Conservation (phyloP, 2,329 filamentous ascomycete species). For the Cladophialophora yegresii region DNA sequence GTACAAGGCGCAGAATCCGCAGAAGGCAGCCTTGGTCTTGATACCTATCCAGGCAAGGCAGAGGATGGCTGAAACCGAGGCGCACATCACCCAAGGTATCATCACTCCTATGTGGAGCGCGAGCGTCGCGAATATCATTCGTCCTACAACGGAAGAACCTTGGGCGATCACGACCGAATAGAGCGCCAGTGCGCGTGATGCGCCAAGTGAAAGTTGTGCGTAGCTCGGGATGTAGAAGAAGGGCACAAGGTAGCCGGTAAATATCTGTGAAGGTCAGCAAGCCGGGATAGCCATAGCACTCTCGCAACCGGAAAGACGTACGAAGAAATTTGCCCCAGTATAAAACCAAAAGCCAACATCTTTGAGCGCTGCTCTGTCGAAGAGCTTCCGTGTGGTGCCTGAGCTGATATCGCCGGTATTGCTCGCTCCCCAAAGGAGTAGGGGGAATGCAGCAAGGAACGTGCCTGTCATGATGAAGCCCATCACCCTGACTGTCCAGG, state of each 20-base stretch:
- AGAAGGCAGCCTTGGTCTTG: conserved; percentile 50
- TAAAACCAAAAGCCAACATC: conserved; percentile 50
- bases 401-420: conserved; percentile 42
- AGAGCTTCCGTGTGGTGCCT: conserved; percentile 45
- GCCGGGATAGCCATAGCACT: background rate
- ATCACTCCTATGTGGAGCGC: conserved; percentile 60
- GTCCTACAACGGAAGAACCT: conserved; percentile 57
- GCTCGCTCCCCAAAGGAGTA: conserved; percentile 33
- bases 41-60: conserved; percentile 60
- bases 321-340: conserved; percentile 41
- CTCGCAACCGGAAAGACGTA: conserved; percentile 10
- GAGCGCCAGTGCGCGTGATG: conserved; percentile 49
- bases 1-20: conserved; percentile 62
- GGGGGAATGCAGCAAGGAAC: conserved; percentile 40
- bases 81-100: conserved; percentile 56
- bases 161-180: conserved; percentile 65
- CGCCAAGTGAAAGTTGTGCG: conserved; percentile 39
- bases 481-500: conserved; percentile 52
- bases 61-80: conserved; percentile 44
- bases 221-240: conserved; percentile 48
- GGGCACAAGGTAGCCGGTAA: conserved; percentile 52
- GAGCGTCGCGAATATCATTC: conserved; percentile 56
- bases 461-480: conserved; percentile 43
- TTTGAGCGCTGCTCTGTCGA: conserved; percentile 51
- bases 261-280: conserved; percentile 34